A percentile compares a stretch with the other conserved stretches of the same genome.
Conservation (phyloP, 345 rosid genomes). For the Euphorbia peplus region DNA sequence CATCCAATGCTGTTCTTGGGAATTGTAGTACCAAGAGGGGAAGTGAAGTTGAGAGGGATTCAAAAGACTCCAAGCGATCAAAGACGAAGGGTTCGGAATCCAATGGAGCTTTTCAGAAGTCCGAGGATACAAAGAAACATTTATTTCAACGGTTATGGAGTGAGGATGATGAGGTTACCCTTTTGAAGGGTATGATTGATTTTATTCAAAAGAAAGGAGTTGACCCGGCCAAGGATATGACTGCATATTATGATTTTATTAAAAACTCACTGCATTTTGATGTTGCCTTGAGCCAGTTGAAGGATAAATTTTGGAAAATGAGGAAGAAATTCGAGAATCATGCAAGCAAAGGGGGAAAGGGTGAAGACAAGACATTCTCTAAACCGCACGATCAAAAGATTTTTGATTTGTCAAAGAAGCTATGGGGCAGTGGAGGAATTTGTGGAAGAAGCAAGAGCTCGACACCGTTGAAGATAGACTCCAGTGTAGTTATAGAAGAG, state of each 20-base stretch:
- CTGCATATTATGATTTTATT: constrained; percentile 35
- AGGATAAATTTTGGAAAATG: constrained; percentile 40
- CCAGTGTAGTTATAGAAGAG: not conserved
- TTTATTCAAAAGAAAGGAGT: constrained; percentile 31
- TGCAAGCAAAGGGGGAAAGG: constrained; percentile 19
- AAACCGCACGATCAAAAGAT: constrained; percentile 26
- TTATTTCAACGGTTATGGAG: constrained; percentile 49
- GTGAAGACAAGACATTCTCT: constrained; percentile 20
- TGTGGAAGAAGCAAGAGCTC: not conserved
- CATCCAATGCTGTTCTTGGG: not conserved
- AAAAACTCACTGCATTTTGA: constrained; percentile 40
- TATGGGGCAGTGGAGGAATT: constrained; percentile 28
- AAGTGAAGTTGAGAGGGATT: not conserved
- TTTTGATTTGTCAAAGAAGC: constrained; percentile 28
- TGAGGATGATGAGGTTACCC: constrained; percentile 46
- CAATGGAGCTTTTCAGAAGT: constrained; percentile 2
- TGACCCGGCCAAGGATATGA: constrained; percentile 35
- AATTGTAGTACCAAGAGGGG: constrained; percentile 5
- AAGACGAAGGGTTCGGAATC: constrained; percentile 24
- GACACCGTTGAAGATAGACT: not conserved
- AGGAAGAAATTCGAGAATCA: constrained; percentile 35
- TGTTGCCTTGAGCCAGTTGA: constrained; percentile 33
- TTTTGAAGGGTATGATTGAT: constrained; percentile 42
- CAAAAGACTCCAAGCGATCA: constrained; percentile 8
- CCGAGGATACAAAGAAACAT: constrained; percentile 38